These are phyloP conservation scores for Claviceps arundinis DNA, from an alignment of 2,329 filamentous ascomycete genomes.

Conservation along the genomic window DNA sequence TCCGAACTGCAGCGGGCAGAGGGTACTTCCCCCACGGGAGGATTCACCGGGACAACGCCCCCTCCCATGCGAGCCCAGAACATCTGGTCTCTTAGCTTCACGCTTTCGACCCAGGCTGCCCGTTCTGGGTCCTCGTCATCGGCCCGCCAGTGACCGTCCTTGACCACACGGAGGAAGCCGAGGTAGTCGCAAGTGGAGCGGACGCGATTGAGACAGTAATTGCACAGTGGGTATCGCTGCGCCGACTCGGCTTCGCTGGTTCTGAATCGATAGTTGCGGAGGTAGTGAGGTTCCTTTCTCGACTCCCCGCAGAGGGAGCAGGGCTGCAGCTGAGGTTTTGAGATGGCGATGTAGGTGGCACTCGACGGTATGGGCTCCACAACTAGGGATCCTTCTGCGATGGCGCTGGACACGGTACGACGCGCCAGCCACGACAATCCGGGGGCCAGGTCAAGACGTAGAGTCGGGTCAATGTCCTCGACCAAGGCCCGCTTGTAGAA, in stretches of 20 bases:
- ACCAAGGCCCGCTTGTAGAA: conserved; percentile 84
- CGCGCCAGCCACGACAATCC: conserved; percentile 89
- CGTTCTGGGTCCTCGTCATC: conserved; percentile 75
- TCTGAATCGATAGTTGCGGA: conserved; percentile 77
- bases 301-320: conserved; percentile 85
- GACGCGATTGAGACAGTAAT: conserved; percentile 72
- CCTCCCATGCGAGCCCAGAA: conserved; percentile 93
- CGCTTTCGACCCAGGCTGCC: conserved; percentile 87
- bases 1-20: neutral
- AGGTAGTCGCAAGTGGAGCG: conserved; percentile 87
- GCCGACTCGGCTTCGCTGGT: conserved; percentile 77
- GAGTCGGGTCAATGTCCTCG: conserved; percentile 89
- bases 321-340: conserved; percentile 45
- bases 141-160: conserved; percentile 81
- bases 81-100: conserved; percentile 82
- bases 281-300: conserved; percentile 55
- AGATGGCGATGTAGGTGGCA: conserved; percentile 33
- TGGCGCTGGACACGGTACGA: conserved; percentile 67
- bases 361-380: conserved; percentile 72
- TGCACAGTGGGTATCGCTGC: conserved; percentile 79
- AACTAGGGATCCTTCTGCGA: conserved; percentile 73
- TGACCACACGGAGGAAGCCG: conserved; percentile 79
- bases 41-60: conserved; percentile 61
- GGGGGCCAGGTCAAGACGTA: conserved; percentile 78
- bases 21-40: neutral